Conservation (phyloP, 2,329 filamentous ascomycete species). For the Neofusicoccum kwambonambiense region DNA sequence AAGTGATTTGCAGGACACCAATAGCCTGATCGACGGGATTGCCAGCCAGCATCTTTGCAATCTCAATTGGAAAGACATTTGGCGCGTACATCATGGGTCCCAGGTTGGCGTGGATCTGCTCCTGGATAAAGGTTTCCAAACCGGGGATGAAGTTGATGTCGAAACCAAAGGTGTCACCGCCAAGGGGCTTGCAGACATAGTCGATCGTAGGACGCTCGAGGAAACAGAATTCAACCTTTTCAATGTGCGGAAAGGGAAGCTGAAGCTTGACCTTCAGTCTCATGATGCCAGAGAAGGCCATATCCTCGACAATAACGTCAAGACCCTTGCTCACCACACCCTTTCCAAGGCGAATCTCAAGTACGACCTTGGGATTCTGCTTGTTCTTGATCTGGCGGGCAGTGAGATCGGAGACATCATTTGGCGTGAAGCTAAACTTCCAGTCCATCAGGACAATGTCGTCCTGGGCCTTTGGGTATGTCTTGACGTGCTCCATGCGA, state of each 20-base stretch:
- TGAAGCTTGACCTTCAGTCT: conserved; percentile 97
- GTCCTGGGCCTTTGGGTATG: conserved; percentile 91
- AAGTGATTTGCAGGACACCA: conserved; percentile 85
- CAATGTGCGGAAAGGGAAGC: conserved; percentile 91
- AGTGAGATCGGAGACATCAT: conserved; percentile 89
- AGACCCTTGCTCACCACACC: conserved; percentile 96
- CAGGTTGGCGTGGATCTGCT: conserved; percentile 92
- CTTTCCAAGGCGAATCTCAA: conserved; percentile 93
- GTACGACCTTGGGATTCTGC: conserved; percentile 92
- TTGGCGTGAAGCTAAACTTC: conserved; percentile 99
- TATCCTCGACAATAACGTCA: conserved; percentile 96
- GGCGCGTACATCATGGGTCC: conserved; percentile 97
- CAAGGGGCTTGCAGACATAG: conserved; percentile 96
- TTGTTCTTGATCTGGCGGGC: conserved; percentile 87
- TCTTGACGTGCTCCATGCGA: conserved; percentile 95
- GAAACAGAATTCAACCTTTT: conserved; percentile 94
- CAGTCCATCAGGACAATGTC: conserved; percentile 98
- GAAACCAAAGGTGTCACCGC: conserved; percentile 92
- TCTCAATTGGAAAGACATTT: conserved; percentile 96
- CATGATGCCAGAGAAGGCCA: conserved; percentile 95
- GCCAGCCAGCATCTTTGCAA: conserved; percentile 96
- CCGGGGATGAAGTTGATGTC: conserved; percentile 99
- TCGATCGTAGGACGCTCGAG: conserved; percentile 85
- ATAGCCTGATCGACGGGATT: conserved; percentile 93
- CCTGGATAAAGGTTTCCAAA: conserved; percentile 87